These are phyloP conservation scores for Entoloma clypeatum DNA, from an alignment of 1,284 basidiomycete species.

Conservation along the genomic window DNA sequence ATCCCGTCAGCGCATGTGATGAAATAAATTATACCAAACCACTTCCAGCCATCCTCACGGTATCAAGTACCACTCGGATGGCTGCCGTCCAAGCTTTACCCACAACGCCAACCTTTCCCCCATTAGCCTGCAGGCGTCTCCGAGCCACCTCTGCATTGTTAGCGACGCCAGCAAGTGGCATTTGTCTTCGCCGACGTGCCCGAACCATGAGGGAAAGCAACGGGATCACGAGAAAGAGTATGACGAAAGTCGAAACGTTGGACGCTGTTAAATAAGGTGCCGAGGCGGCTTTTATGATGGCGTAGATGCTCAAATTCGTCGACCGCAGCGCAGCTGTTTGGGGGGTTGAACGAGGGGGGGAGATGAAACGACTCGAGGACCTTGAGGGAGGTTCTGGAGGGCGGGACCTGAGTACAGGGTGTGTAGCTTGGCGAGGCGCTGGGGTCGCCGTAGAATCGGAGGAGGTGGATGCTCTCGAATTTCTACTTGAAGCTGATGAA, in stretches of 20 bases:
- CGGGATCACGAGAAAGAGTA: constrained; percentile 61
- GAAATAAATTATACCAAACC: constrained; percentile 52
- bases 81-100: constrained; percentile 52
- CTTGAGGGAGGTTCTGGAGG: constrained; percentile 26
- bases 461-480: constrained; percentile 21
- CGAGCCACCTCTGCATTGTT: constrained; percentile 57
- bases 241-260: constrained; percentile 46
- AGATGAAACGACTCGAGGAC: constrained; percentile 22
- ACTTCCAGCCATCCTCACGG: constrained; percentile 71
- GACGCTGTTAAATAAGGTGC: constrained; percentile 42
- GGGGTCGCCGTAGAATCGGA: constrained; percentile 19
- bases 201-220: constrained; percentile 55
- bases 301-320: constrained; percentile 38
- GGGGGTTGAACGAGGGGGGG: constrained; percentile 25
- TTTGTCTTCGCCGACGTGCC: constrained; percentile 37
- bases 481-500: constrained; percentile 23
- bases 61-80: constrained; percentile 56
- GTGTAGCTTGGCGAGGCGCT: constrained; percentile 13
- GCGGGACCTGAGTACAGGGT: constrained; percentile 16
- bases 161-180: constrained; percentile 17
- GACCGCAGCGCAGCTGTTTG: constrained; percentile 36
- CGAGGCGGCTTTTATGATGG: constrained; percentile 44
- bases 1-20: neutral
- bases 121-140: constrained; percentile 43
- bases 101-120: constrained; percentile 32